Conservation (phyloP, 345 rosid genomes). For the Abelmoschus esculentus region DNA sequence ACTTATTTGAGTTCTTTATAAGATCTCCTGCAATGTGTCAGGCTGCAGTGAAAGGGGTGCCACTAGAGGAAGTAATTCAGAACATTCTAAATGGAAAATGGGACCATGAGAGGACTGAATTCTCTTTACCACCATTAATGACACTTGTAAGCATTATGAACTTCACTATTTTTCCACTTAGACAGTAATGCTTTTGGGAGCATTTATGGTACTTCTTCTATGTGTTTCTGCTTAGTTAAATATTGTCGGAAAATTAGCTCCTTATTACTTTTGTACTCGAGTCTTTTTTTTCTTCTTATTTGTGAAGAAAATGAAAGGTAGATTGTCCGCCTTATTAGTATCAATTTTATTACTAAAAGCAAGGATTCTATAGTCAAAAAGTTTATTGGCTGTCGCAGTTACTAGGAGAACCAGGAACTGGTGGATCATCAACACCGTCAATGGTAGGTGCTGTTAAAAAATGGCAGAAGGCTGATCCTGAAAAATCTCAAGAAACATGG, state of each 20-base stretch:
- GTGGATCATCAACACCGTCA: constrained; percentile 96
- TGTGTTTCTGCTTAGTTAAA: not conserved
- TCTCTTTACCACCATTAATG: constrained; percentile 93
- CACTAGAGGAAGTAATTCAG: constrained; percentile 49
- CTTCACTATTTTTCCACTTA: constrained; percentile 12
- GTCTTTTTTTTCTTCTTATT: too few relatives aligned
- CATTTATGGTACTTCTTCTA: not conserved
- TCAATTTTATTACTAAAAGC: constrained; percentile 1
- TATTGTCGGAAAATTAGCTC: not conserved
- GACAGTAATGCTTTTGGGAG: not conserved
- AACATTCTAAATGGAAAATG: constrained; percentile 60
- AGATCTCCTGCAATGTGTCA: constrained; percentile 21
- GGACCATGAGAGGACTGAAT: constrained; percentile 84
- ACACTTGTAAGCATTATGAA: constrained; percentile 45
- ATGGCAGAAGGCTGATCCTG: constrained; percentile 89
- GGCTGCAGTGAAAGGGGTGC: constrained; percentile 44
- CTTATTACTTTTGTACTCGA: not conserved
- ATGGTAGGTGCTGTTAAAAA: constrained; percentile 97
- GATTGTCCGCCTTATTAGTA: not conserved
- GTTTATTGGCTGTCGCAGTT: constrained; percentile 39
- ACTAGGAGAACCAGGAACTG: constrained; percentile 91
- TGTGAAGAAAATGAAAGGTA: not conserved
- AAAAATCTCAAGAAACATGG: constrained; percentile 71
- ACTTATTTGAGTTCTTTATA: not conserved
- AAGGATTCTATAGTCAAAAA: constrained; percentile 7